Conservation (phyloP, 2,329 filamentous ascomycete genomes). For the Microdochium paspali region DNA sequence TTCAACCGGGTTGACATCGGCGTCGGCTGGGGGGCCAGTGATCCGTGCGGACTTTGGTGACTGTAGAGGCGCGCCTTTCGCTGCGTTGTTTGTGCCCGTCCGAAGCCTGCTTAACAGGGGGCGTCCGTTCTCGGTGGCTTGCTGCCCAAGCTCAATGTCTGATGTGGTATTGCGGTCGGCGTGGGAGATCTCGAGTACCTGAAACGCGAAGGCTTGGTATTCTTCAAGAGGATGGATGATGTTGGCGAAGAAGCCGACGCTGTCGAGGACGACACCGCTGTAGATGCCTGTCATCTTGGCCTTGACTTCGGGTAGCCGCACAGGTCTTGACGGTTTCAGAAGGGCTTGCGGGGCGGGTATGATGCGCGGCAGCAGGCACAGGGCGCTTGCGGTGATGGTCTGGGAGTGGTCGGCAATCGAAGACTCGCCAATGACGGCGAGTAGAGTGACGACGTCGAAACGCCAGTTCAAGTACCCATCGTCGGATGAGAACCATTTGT, state of each 20-base stretch:
- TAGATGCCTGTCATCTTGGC: constrained; percentile 50
- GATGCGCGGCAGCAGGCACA: constrained; percentile 49
- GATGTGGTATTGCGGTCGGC: constrained; percentile 17
- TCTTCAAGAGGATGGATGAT: constrained; percentile 48
- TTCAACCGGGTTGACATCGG: background rate
- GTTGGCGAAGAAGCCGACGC: constrained; percentile 53
- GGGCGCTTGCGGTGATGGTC: constrained; percentile 46
- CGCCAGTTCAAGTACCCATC: constrained; percentile 35
- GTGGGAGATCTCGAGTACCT: constrained; percentile 38
- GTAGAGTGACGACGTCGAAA: constrained; percentile 52
- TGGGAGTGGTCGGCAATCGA: constrained; percentile 49
- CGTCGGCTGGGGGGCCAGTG: background rate
- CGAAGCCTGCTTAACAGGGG: background rate
- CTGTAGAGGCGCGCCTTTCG: background rate
- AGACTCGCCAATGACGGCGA: constrained; percentile 53
- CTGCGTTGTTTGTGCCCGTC: background rate
- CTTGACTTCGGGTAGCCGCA: constrained; percentile 42
- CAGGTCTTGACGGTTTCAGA: constrained; percentile 44
- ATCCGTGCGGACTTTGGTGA: background rate
- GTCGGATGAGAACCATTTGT: constrained; percentile 20
- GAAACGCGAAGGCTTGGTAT: constrained; percentile 35
- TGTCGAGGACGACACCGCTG: constrained; percentile 42
- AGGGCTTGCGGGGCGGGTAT: constrained; percentile 54
- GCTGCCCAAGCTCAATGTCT: constrained; percentile 9
- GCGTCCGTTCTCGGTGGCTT: background rate